Evolutionary conservation across 2,329 filamentous ascomycete genomes (phyloP), one percentile per base, ranked within the genome.

Genomic region (Drechslerella stenobrocha): DNA sequence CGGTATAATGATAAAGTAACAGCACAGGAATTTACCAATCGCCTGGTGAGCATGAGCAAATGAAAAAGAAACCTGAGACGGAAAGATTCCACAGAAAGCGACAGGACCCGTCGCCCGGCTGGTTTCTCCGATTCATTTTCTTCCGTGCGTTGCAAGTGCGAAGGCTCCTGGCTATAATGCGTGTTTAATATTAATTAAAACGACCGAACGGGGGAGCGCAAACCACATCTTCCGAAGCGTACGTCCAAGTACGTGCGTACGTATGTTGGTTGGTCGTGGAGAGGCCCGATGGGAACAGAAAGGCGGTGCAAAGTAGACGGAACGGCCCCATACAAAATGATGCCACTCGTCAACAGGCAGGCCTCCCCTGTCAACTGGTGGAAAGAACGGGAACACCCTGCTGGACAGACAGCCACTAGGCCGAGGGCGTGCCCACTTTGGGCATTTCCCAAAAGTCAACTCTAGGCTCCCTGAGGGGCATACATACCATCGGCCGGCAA

Each of bases 51-150:
- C 34, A 28, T 48, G 34, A 44, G 50, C n/a, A 48, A 24, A 20
- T 22, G 20, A 35, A 46, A 42, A 55, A 51, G 30, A 47, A 47
- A 47, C 11, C 9, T 52, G 46, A 45, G 34, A 58, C 48, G 45
- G 45, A 60, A 45, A 52, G 46, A 52, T 23, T 52, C 40, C 40
- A 26, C n/a, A n/a, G n/a, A n/a, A 15, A 37, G 32, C 28, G 1
- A 23, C 37, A 47, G 42, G 52, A 57, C 35, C 28, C 46, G 52
- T 34, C 44, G 46, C 28, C 26, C 42, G 46, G 40, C 52, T 30
- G 55, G 61, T 66, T 66, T 67, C 50, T 67, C 63, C 63, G 63
- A 67, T 59, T 48, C 52, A 24, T 58, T 59, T 66, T 66, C 53
- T 66, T 66, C 37, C 37, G 52, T 47, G 55, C 55, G 59, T 59